Percentiles rank a stretch among this genome's conserved stretches.
Conservation (phyloP, 2,329 filamentous ascomycete species). For the Coniochaeta sp. region DNA sequence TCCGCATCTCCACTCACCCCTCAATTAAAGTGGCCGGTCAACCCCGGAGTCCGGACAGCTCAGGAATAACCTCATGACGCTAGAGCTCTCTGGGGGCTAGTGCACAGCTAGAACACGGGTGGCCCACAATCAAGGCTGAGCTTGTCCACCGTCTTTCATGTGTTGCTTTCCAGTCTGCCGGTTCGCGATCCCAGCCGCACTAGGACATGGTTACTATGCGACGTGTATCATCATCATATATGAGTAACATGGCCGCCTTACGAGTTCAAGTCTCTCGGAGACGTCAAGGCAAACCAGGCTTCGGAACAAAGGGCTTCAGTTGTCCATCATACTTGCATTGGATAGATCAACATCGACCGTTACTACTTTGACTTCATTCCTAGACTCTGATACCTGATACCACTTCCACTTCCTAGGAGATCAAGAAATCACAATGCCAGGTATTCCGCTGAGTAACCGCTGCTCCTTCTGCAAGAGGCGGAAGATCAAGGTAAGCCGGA, state of each 20-base stretch:
- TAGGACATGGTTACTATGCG: background rate
- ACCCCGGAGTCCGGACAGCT: background rate
- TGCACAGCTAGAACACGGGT: background rate
- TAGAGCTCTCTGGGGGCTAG: background rate
- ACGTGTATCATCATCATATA: background rate
- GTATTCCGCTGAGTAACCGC: background rate
- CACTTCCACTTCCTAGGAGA: background rate
- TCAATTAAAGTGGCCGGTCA: background rate
- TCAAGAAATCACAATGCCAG: background rate
- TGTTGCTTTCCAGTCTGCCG: background rate
- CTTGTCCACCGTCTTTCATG: background rate
- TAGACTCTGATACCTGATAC: background rate
- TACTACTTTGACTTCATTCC: background rate
- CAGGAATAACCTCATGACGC: background rate
- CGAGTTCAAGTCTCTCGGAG: background rate
- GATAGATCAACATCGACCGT: background rate
- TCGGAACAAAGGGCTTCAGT: background rate
- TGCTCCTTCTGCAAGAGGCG: constrained; percentile 1
- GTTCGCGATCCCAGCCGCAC: background rate
- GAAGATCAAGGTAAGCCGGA: constrained; percentile 1
- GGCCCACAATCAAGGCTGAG: background rate
- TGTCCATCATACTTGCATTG: background rate
- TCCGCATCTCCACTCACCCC: background rate
- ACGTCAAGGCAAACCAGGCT: background rate
- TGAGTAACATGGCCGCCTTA: background rate